These are phyloP conservation scores for Camellia sinensis DNA, from an alignment of 148 eudicot species.

Conservation along the genomic window DNA sequence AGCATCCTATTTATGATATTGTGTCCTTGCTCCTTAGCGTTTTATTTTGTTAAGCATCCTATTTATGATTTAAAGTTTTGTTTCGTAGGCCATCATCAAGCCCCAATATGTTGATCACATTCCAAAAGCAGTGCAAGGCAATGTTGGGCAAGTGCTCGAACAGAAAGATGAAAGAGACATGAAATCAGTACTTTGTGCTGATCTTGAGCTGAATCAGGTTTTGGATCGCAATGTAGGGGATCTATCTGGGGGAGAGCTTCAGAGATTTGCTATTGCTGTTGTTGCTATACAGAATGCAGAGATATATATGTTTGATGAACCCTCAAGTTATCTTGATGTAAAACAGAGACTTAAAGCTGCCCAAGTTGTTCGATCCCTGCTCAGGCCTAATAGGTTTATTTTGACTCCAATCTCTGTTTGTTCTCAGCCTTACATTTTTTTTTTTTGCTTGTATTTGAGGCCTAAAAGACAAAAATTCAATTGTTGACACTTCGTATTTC, in stretches of 20 bases:
- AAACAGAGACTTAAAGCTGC: slow-evolving; percentile 98
- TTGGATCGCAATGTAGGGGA: slow-evolving; percentile 91
- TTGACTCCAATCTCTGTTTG: not conserved
- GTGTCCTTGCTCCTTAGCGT: not conserved
- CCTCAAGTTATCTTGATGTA: slow-evolving; percentile 96
- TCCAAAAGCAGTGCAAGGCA: slow-evolving; percentile 90
- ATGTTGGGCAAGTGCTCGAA: slow-evolving; percentile 79
- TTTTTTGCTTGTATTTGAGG: not conserved
- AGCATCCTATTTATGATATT: too few relatives aligned
- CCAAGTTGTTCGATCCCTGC: slow-evolving; percentile 82
- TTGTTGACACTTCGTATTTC: slow-evolving; percentile 30
- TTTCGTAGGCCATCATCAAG: slow-evolving; percentile 69
- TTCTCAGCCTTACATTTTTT: not conserved
- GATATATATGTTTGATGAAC: slow-evolving; percentile 96
- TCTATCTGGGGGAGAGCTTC: slow-evolving; percentile 93
- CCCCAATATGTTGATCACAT: slow-evolving; percentile 97
- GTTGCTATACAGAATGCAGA: slow-evolving; percentile 83
- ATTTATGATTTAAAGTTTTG: slow-evolving; percentile 8
- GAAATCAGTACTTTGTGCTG: slow-evolving; percentile 62
- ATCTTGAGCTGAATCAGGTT: slow-evolving; percentile 83
- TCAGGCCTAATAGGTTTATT: slow-evolving; percentile 73
- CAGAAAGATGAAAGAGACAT: slow-evolving; percentile 79
- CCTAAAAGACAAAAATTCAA: slow-evolving; percentile 4
- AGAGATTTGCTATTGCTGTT: slow-evolving; percentile 93
- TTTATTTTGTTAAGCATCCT: not conserved